phyloP scores from a whole-genome alignment of 78 protist genomes.

The Cavenderia fasciculata region DNA sequence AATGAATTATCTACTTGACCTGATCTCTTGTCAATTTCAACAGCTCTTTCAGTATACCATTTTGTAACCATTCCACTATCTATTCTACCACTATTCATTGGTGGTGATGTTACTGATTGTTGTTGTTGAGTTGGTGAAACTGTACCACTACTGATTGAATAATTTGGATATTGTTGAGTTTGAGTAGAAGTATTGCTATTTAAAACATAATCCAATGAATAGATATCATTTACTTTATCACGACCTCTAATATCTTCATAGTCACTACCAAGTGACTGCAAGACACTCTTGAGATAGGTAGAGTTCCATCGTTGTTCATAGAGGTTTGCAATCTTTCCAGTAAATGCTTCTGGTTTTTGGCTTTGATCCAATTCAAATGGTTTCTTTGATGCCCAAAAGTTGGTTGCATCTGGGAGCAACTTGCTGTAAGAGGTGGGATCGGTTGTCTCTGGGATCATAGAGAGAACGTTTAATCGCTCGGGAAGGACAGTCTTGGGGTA shows the following conservation, averaged over 20 bases:
- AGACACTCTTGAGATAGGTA: conserved; percentile 22
- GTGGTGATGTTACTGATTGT: neutral
- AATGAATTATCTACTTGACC: conserved; percentile 50
- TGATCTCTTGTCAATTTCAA: conserved; percentile 46
- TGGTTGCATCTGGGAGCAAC: conserved; percentile 29
- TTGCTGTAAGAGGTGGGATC: neutral
- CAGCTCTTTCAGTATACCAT: neutral
- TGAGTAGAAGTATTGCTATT: no score
- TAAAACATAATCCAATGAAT: conserved; percentile 31
- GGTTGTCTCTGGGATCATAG: conserved; percentile 64
- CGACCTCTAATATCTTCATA: conserved; percentile 47
- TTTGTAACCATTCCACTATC: neutral
- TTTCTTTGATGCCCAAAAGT: conserved; percentile 49
- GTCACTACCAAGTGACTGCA: neutral
- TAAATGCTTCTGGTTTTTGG: conserved; percentile 1
- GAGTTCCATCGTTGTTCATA: conserved; percentile 16
- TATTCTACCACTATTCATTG: neutral
- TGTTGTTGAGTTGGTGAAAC: neutral
- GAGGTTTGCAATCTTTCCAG: no score
- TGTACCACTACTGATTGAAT: neutral
- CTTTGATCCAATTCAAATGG: conserved; percentile 7
- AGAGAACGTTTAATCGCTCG: conserved; percentile 27
- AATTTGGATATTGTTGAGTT: neutral
- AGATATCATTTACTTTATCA: conserved; percentile 38
- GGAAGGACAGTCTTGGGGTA: conserved; percentile 3